phyloP scores from a whole-genome alignment of 805 yeast species.

The Metschnikowia anglica region DNA sequence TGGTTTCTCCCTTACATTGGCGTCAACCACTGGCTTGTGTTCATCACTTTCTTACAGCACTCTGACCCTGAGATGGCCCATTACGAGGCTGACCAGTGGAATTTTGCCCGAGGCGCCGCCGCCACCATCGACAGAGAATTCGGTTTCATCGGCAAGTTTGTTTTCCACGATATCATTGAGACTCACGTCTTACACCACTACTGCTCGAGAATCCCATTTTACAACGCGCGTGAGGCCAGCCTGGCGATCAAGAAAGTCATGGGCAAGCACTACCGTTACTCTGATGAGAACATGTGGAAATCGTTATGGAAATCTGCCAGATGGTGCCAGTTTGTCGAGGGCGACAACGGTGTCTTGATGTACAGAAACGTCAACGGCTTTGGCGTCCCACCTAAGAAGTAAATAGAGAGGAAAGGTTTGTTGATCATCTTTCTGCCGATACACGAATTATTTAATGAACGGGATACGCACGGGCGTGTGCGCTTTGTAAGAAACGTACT shows the following conservation, averaged over 20 bases:
- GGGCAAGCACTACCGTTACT: slow-evolving; percentile 74
- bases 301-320: slow-evolving; percentile 64
- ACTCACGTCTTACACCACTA: slow-evolving; percentile 88
- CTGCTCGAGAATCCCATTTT: slow-evolving; percentile 81
- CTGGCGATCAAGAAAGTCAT: slow-evolving; percentile 77
- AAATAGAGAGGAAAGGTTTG: slow-evolving; percentile 5
- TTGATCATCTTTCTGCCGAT: neutral
- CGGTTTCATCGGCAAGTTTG: slow-evolving; percentile 73
- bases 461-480: slow-evolving; percentile 64
- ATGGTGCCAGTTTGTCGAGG: slow-evolving; percentile 72
- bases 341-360: slow-evolving; percentile 59
- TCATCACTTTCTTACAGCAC: slow-evolving; percentile 83
- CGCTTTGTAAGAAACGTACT: slow-evolving; percentile 54
- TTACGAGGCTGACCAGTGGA: slow-evolving; percentile 75
- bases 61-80: slow-evolving; percentile 79
- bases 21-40: slow-evolving; percentile 89
- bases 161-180: slow-evolving; percentile 87
- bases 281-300: slow-evolving; percentile 71
- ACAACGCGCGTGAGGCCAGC: slow-evolving; percentile 78
- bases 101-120: slow-evolving; percentile 85
- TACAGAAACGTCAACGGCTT: slow-evolving; percentile 58
- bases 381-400: slow-evolving; percentile 21
- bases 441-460: slow-evolving; percentile 31
- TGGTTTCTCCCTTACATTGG: slow-evolving; percentile 76
- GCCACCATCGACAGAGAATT: slow-evolving; percentile 84